Base-by-base conservation (phyloP, 352 stramenopile species). In the Thraustochytrium sp. region DNA sequence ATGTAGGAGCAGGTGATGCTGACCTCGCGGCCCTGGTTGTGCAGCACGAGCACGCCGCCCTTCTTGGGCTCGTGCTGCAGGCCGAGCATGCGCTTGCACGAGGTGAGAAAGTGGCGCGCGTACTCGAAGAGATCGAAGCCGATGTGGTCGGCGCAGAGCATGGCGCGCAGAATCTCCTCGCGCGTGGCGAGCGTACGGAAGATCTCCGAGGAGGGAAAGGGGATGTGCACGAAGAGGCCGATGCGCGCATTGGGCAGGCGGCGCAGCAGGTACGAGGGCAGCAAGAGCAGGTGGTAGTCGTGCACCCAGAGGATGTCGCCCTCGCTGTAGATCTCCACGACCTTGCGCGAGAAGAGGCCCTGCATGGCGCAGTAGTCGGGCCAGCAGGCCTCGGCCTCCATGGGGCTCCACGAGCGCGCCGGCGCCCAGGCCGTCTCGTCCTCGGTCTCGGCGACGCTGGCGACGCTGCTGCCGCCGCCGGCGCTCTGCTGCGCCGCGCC, bases 181-280 rank as follows among this genome's bases (percentile, higher is more conserved):
- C 93, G 88, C 46, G 34, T 62, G 46, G 94, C 97, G 0, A 99
- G 88, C 3, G 95, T 98, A 34, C 96, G 90, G 86, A 99, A 99
- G 4, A 99, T 97, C 87, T 99, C 96, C 0, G 93, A 98, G 37
- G 93, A 97, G 34, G 97, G 97, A 85, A 99, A 99, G 31, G 97
- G 97, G 26, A 97, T 96, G 88, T 99, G 96, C 16, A 99, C 87
- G 85, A 99, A 99, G 34, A 99, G 90, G 5, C 95, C 96, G 56
- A 99, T 92, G 86, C 97, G 97, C 21, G 61, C 87, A 44, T 90
- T 91, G 62, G 31, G 40, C 1, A 97, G 90, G 36, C 92, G 90
- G 53, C 94, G 89, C 5, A 94, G 93, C 31, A 99, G 91, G 80
- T 98, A 99, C 23, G 91, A 97, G 3, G 97, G 97, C 37, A 98